Base-by-base conservation (phyloP, 306 rosid species). In the Acacia crassicarpa region DNA sequence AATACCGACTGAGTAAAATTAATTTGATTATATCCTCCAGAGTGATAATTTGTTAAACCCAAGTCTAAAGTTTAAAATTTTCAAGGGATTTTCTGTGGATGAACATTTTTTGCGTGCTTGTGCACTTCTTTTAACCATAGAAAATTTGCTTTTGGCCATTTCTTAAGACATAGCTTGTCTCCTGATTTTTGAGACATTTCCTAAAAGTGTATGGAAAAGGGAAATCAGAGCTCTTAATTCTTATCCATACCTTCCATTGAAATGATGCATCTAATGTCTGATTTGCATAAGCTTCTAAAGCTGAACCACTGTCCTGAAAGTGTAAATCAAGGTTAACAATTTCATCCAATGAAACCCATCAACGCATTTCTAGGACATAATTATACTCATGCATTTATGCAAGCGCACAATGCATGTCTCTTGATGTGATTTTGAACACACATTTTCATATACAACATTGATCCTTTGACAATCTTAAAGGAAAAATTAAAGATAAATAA, bases 241-340 rank as follows among this genome's bases (percentile, higher is more conserved):
- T 44, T 32, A 25, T 51, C 20, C 56, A 8, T 86, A 91, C 95
- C 89, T 90, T 69, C 96, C 96, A 92, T 54, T 77, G 15, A 56
- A 92, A 77, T 27, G 96, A 90, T 84, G 89, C 83, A 69, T 90
- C 96, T 0, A 58, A 10, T 3, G 77, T 72, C 74, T 32, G 81
- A 1, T 78, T 85, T 16, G 81, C 86, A 75, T 6, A 84, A 78
- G 82, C 69, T 83, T 83, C 92, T n/a, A 87, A 35, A 23, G 30
- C 69, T 67, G 92, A 90, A 67, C 94, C 94, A 32, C 63, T 35
- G 79, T 74, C 86, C 97, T 90, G 91, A 81, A 85, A 4, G 80
- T 30, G 19, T 6, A 61, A 46, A 77, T 25, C 41, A 45, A 53
- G 62, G 68, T 62, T 41, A 43, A 25, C 61, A 51, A 68, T 32